These are phyloP conservation scores for Tremella fuciformis DNA, from an alignment of 768 basidiomycete species.

Conservation along the genomic window DNA sequence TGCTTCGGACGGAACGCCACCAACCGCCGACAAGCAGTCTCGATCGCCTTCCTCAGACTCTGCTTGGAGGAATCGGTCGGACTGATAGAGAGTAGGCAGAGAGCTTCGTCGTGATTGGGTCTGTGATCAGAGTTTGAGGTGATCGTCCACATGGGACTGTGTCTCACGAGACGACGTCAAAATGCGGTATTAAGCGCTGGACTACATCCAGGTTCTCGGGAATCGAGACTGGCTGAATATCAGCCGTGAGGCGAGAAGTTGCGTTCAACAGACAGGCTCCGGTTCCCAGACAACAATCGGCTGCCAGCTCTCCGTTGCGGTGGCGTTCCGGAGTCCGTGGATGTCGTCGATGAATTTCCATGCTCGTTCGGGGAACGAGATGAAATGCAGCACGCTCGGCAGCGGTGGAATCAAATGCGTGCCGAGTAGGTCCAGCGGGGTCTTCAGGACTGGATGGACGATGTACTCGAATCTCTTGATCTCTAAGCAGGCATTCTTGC, in stretches of 20 bases:
- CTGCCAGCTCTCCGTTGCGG: slow-evolving; percentile 13
- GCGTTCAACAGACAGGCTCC: slow-evolving; percentile 18
- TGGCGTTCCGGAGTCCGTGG: neutral
- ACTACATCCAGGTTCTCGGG: slow-evolving; percentile 17
- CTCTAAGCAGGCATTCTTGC: neutral
- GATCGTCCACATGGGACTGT: neutral
- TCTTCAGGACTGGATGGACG: slow-evolving; percentile 21
- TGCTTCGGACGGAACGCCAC: slow-evolving; percentile 7
- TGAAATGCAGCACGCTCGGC: slow-evolving; percentile 28
- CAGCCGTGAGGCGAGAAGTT: neutral
- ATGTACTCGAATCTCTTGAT: slow-evolving; percentile 33
- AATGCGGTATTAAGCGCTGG: slow-evolving; percentile 3
- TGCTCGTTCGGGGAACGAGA: slow-evolving; percentile 22
- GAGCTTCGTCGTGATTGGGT: slow-evolving; percentile 37
- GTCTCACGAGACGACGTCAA: slow-evolving; percentile 24
- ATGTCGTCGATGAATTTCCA: slow-evolving; percentile 23
- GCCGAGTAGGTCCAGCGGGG: slow-evolving; percentile 16
- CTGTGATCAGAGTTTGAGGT: slow-evolving; percentile 12
- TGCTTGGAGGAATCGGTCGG: neutral
- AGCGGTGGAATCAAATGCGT: slow-evolving; percentile 17
- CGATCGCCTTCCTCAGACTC: slow-evolving; percentile 4
- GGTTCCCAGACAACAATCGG: slow-evolving; percentile 39
- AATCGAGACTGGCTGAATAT: neutral
- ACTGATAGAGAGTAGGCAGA: slow-evolving; percentile 18
- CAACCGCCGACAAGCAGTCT: slow-evolving; percentile 6